Evolutionary conservation across 2,329 filamentous ascomycete species (phyloP).

Genomic region (Fusarium nanum): DNA sequence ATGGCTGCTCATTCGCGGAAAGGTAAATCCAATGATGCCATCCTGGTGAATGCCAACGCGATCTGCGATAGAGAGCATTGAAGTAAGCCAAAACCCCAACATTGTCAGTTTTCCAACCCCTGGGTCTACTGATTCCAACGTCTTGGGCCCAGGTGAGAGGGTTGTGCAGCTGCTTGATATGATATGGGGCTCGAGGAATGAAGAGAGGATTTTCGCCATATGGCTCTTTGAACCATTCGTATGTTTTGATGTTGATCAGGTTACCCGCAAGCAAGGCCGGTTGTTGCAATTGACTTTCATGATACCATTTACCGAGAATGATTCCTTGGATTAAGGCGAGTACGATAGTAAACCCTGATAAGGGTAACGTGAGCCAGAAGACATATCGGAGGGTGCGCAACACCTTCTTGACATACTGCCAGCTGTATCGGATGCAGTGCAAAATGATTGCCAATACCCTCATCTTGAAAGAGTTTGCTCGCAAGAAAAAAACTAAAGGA

Average conservation of each 20-base stretch:
- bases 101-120: neutral
- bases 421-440: neutral
- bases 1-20: neutral
- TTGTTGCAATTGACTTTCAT: accelerated
- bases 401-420: accelerated
- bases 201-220: neutral
- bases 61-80: neutral
- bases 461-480: neutral
- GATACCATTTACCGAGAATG: neutral
- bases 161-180: neutral
- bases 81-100: neutral
- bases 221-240: neutral
- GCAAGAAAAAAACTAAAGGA: neutral
- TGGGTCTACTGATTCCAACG: neutral
- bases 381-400: accelerated
- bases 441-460: accelerated
- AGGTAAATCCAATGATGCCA: slow-evolving; percentile 13
- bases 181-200: neutral
- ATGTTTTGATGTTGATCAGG: neutral
- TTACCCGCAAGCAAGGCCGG: accelerated
- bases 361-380: neutral
- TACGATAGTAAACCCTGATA: neutral
- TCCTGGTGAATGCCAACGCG: neutral
- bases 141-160: neutral
- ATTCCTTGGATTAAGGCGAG: neutral